phyloP scores from a whole-genome alignment of 257 asterid species.

The Handroanthus guayacan region DNA sequence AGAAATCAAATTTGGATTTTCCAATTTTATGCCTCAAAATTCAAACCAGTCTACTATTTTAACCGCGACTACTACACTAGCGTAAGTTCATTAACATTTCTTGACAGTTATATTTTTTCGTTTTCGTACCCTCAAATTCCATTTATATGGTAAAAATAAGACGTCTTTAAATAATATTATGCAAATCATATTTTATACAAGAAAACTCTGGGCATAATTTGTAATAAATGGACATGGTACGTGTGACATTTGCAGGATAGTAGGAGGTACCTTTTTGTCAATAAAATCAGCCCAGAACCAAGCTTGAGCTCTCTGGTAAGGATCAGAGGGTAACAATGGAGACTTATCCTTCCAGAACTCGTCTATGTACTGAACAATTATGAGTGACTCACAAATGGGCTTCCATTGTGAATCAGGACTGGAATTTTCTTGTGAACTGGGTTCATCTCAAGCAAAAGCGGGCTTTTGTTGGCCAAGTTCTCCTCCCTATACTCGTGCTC shows the following conservation, averaged over 20 bases:
- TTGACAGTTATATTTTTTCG: no score
- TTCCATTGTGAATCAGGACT: slow-evolving; percentile 61
- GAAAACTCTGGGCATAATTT: no score
- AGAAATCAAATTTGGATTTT: no score
- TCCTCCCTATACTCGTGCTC: slow-evolving; percentile 51
- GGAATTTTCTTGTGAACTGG: slow-evolving; percentile 68
- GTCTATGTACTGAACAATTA: slow-evolving; percentile 62
- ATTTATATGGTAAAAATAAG: no score
- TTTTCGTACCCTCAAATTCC: no score
- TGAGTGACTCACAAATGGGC: slow-evolving; percentile 61
- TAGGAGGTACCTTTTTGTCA: slow-evolving; percentile 54
- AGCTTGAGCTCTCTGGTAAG: slow-evolving; percentile 57
- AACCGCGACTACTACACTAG: not conserved
- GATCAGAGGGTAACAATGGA: slow-evolving; percentile 60
- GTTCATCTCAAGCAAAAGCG: slow-evolving; percentile 53
- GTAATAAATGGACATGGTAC: no score
- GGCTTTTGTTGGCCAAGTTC: slow-evolving; percentile 50
- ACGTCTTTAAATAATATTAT: no score
- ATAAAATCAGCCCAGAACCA: slow-evolving; percentile 62
- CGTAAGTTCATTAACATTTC: no score
- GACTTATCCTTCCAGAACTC: slow-evolving; percentile 52
- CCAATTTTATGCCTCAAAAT: no score
- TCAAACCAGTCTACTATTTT: no score
- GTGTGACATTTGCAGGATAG: not conserved
- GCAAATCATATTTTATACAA: no score